These are phyloP conservation scores for Phascolomyces articulosus DNA, from an alignment of 371 early-diverging fungal species.

Conservation along the genomic window DNA sequence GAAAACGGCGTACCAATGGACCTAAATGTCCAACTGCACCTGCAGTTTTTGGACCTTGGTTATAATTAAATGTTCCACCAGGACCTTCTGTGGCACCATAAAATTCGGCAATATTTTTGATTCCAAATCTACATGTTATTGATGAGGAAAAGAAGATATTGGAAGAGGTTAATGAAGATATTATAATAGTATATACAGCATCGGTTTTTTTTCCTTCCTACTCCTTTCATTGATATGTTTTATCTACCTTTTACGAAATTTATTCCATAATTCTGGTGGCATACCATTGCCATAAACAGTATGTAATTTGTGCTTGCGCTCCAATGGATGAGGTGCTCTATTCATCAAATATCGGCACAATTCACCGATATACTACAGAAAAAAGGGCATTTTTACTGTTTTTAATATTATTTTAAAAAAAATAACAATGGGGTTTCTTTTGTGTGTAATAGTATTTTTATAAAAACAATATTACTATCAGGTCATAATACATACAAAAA, in stretches of 20 bases:
- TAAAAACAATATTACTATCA: no score
- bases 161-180: no score
- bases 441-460: no score
- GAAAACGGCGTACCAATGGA: slow-evolving; percentile 9
- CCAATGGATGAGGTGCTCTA: slow-evolving; percentile 47
- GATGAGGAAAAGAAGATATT: no score
- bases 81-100: slow-evolving; percentile 53
- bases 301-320: slow-evolving; percentile 49
- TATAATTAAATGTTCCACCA: slow-evolving; percentile 41
- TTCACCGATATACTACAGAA: slow-evolving; percentile 71
- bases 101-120: slow-evolving; percentile 31
- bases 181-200: no score
- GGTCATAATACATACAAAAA: slow-evolving; percentile 24
- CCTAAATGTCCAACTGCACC: slow-evolving; percentile 58
- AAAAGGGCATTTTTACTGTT: no score
- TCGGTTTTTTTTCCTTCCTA: background rate
- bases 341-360: slow-evolving; percentile 67
- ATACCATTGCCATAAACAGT: slow-evolving; percentile 73
- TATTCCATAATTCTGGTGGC: slow-evolving; percentile 67
- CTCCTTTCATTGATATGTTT: no score
- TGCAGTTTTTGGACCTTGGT: slow-evolving; percentile 23
- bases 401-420: no score
- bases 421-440: no score
- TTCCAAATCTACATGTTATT: slow-evolving; percentile 27
- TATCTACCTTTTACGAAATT: slow-evolving; percentile 52